Percentiles rank a stretch among this genome's conserved stretches.
These are phyloP conservation scores for Hypoxylon crocopeplum DNA, from an alignment of 495 filamentous ascomycete genomes.

Conservation along the genomic window DNA sequence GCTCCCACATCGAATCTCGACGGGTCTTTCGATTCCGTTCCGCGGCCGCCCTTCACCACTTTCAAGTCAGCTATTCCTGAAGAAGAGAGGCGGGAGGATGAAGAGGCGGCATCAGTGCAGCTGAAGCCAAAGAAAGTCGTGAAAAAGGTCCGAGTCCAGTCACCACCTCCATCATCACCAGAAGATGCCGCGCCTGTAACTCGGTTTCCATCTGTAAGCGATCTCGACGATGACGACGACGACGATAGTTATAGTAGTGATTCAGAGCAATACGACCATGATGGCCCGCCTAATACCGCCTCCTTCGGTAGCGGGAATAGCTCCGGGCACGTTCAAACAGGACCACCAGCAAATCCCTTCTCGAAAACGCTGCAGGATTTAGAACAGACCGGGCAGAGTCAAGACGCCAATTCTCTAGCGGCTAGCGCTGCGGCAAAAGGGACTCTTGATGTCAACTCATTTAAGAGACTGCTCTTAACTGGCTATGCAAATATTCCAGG, in stretches of 20 bases:
- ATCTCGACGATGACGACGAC: constrained; percentile 28
- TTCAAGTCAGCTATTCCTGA: constrained; percentile 38
- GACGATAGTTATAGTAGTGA: constrained; percentile 34
- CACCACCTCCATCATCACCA: constrained; percentile 60
- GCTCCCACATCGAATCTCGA: constrained; percentile 17
- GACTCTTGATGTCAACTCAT: constrained; percentile 66
- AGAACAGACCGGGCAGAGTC: constrained; percentile 38
- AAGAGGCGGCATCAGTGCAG: constrained; percentile 36
- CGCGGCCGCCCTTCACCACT: constrained; percentile 38
- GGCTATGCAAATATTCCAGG: constrained; percentile 52
- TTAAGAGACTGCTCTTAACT: constrained; percentile 66
- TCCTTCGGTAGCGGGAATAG: constrained; percentile 7
- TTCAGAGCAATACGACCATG: constrained; percentile 27
- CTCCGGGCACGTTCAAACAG: constrained; percentile 2
- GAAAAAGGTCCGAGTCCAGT: constrained; percentile 64
- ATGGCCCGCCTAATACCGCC: constrained; percentile 37
- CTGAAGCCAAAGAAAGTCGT: constrained; percentile 55
- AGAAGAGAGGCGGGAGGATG: constrained; percentile 20
- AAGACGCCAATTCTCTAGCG: constrained; percentile 20
- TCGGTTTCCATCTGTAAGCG: constrained; percentile 40
- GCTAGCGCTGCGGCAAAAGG: constrained; percentile 42
- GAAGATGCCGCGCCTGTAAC: constrained; percentile 42
- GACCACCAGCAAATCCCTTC: constrained; percentile 58
- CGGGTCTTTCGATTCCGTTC: constrained; percentile 15
- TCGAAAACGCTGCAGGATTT: constrained; percentile 54